A percentile compares a stretch with the other conserved stretches of the same genome.
Conservation (phyloP, 306 rosid species). For the Hippophae rhamnoides region DNA sequence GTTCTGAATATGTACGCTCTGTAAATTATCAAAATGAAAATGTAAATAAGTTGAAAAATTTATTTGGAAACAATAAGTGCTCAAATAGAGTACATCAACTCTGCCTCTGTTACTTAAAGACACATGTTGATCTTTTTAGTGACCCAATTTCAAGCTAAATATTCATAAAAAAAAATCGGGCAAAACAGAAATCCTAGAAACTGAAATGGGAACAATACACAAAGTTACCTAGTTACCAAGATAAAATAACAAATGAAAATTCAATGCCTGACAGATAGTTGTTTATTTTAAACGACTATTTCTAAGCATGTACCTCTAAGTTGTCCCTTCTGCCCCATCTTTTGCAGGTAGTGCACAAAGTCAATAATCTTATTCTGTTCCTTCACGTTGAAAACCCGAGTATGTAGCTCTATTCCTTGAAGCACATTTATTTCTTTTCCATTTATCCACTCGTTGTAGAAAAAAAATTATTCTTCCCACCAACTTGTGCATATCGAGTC, state of each 20-base stretch:
- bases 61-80: too few species aligned
- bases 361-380: constrained; percentile 41
- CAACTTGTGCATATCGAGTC: constrained; percentile 20
- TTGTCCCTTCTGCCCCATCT: constrained; percentile 33
- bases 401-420: constrained; percentile 41
- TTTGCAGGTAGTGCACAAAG: constrained; percentile 27
- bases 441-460: constrained; percentile 16
- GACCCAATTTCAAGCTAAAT: too few species aligned
- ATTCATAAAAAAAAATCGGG: too few species aligned
- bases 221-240: neutral
- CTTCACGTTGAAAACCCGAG: constrained; percentile 28
- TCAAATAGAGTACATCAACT: too few species aligned
- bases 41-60: too few species aligned
- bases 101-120: too few species aligned
- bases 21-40: constrained; percentile 12
- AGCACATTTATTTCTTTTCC: constrained; percentile 29
- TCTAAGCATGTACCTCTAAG: constrained; percentile 29
- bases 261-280: too few species aligned
- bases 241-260: neutral
- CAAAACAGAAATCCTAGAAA: too few species aligned
- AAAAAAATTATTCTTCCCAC: constrained; percentile 18
- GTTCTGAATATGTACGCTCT: constrained; percentile 81
- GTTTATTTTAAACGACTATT: neutral
- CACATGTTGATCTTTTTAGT: too few species aligned
- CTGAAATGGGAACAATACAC: too few species aligned